Base-by-base conservation (phyloP, 345 rosid species). In the Gossypium turneri region DNA sequence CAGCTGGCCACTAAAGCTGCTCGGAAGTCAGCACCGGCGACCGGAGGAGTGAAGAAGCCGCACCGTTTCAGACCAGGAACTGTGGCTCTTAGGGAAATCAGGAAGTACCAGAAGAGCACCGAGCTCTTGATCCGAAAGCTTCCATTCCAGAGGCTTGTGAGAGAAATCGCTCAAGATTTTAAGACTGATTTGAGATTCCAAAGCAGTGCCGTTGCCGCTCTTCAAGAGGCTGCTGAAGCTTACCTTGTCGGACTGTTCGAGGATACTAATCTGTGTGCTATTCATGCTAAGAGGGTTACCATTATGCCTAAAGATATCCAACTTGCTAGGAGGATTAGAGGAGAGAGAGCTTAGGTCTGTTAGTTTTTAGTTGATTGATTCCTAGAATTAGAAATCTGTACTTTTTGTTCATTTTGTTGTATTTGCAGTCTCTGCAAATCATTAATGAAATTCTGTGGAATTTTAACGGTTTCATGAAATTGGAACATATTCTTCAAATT, bases 31-130 rank as follows among this genome's bases (percentile, higher is more conserved):
- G 59, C 59, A 7, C 59, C 59, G 9, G 59, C 59, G 24, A 55
- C 59, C 24, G 59, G 59, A 55, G 59, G 59, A n/a, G 59, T 55
- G 24, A 55, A 55, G 59, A 55, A 55, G 59, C 59, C 59, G 7
- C 59, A 55, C 24, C 59, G 59, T n/a, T 55, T 55, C 24, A 8
- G 59, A 0, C 59, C 59, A 19, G 59, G 59, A 55, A 55, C 59
- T 7, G 59, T 55, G 2, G 59, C 59, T n/a, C 59, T 55, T 0
- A 55, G 59, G 12, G 59, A 55, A 55, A 55, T 55, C 24, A 55
- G 59, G 9, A 55, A 55, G 24, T 55, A 55, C 59, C 25, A 55
- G 12, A 55, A 55, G 24, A 55, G 59, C 10, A 55, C 59, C 24
- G 59, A 55, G 12, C 59, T 55, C 24, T 19, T 19, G 20, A 55